Evolutionary conservation across 129 eudicot species (phyloP).

Genomic region (Lactuca saligna): DNA sequence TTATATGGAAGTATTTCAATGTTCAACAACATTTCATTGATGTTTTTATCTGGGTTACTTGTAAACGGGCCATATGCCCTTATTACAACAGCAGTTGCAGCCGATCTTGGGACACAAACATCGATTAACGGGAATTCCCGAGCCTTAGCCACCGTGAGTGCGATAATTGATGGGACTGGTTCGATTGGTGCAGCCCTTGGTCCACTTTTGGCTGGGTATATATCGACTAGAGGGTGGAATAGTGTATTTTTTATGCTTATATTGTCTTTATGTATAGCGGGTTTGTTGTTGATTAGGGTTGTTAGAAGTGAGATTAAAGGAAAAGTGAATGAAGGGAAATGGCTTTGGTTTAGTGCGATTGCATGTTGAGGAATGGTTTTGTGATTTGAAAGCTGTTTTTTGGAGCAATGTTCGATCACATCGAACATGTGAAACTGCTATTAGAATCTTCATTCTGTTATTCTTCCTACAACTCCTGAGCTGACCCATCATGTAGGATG

Average conservation of each 20-base stretch:
- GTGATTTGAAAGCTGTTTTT: not conserved
- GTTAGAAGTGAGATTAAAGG: constrained; percentile 62
- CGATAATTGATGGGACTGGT: constrained; percentile 95
- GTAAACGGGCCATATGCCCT: constrained; percentile 89
- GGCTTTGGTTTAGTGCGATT: constrained; percentile 53
- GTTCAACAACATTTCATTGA: constrained; percentile 49
- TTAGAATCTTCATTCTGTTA: not conserved
- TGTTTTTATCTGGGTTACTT: constrained; percentile 75
- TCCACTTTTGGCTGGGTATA: constrained; percentile 91
- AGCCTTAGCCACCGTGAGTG: constrained; percentile 92
- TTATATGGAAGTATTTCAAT: constrained; percentile 78
- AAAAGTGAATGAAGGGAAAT: constrained; percentile 64
- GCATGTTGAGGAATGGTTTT: constrained; percentile 19
- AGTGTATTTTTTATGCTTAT: constrained; percentile 81
- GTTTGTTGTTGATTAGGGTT: constrained; percentile 57
- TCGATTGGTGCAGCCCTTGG: constrained; percentile 96
- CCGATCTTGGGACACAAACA: constrained; percentile 87
- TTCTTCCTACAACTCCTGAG: too few relatives aligned
- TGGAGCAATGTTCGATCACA: constrained; percentile 8
- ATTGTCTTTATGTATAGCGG: constrained; percentile 60
- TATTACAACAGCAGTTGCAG: constrained; percentile 89
- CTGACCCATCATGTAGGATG: too few relatives aligned
- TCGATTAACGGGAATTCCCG: constrained; percentile 67
- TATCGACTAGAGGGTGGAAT: constrained; percentile 90
- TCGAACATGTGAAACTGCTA: not conserved